A percentile compares a stretch with the other conserved stretches of the same genome.
Evolutionary conservation across 177 flowering plant genomes (phyloP).

Genomic region (Vitis hybrid): DNA sequence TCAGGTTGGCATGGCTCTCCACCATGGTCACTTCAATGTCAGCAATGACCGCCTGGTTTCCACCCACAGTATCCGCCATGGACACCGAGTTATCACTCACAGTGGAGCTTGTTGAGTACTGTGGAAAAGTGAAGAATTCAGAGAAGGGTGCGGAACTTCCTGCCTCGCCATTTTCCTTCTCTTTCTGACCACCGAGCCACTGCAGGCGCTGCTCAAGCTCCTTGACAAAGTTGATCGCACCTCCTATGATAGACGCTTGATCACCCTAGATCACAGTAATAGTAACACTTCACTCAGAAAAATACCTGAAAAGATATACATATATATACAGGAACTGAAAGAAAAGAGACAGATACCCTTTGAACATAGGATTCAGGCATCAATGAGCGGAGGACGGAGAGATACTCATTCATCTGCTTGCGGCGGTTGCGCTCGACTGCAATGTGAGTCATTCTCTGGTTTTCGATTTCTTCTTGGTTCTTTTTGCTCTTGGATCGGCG

Average conservation of each 20-base stretch:
- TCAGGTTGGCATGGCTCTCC: slow-evolving; percentile 45
- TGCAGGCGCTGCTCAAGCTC: slow-evolving; percentile 56
- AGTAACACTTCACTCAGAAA: background rate
- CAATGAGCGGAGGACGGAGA: slow-evolving; percentile 34
- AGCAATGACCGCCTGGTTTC: slow-evolving; percentile 11
- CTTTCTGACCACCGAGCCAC: slow-evolving; percentile 22
- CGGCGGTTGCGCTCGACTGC: slow-evolving; percentile 44
- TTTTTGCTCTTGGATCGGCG: slow-evolving; percentile 29
- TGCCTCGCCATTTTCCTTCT: background rate
- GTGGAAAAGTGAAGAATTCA: slow-evolving; percentile 37
- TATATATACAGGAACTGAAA: background rate
- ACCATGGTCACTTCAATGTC: slow-evolving; percentile 46
- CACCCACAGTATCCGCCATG: background rate
- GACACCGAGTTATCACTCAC: background rate
- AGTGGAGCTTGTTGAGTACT: slow-evolving; percentile 22
- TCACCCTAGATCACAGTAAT: slow-evolving; percentile 32
- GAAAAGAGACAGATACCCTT: slow-evolving; percentile 23
- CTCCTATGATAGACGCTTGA: slow-evolving; percentile 63
- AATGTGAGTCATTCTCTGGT: slow-evolving; percentile 51
- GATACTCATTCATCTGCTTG: slow-evolving; percentile 47
- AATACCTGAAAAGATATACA: background rate
- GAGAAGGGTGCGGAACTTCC: slow-evolving; percentile 24
- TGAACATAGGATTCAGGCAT: slow-evolving; percentile 46
- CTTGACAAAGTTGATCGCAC: slow-evolving; percentile 54
- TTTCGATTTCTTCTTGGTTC: slow-evolving; percentile 36